phyloP scores from a whole-genome alignment of 1,284 basidiomycete genomes.

The Tranzscheliella williamsii region DNA sequence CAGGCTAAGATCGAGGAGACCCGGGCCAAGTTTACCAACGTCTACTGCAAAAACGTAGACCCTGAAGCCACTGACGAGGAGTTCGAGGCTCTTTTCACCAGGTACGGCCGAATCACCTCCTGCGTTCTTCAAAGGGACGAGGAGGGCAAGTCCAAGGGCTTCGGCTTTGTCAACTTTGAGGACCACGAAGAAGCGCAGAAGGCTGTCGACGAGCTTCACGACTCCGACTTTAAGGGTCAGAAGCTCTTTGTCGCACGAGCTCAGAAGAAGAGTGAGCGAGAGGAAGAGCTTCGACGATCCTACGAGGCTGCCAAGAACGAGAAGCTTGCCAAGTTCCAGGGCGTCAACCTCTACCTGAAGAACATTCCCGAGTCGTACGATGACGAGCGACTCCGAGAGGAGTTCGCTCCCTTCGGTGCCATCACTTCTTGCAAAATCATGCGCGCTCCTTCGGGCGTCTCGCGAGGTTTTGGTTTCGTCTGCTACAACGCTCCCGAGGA shows the following conservation, averaged over 20 bases:
- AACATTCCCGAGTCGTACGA: slow-evolving; percentile 67
- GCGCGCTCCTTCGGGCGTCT: slow-evolving; percentile 78
- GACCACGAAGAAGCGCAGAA: slow-evolving; percentile 86
- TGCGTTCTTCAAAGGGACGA: slow-evolving; percentile 75
- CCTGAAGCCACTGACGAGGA: slow-evolving; percentile 81
- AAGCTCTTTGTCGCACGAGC: slow-evolving; percentile 95
- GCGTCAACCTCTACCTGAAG: slow-evolving; percentile 99
- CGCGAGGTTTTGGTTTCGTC: slow-evolving; percentile 98
- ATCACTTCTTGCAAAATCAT: slow-evolving; percentile 99
- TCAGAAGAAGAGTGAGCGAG: slow-evolving; percentile 98
- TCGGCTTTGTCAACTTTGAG: slow-evolving; percentile 98
- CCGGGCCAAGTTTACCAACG: slow-evolving; percentile 94
- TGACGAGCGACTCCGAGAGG: slow-evolving; percentile 61
- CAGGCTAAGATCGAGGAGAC: slow-evolving; percentile 90
- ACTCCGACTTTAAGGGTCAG: slow-evolving; percentile 81
- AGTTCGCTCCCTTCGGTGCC: slow-evolving; percentile 95
- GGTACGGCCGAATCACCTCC: slow-evolving; percentile 88
- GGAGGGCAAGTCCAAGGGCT: slow-evolving; percentile 85
- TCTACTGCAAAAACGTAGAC: slow-evolving; percentile 98
- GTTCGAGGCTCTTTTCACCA: slow-evolving; percentile 79
- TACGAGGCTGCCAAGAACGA: slow-evolving; percentile 96
- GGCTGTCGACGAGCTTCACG: slow-evolving; percentile 89
- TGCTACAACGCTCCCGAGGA: slow-evolving; percentile 99
- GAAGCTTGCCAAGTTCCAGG: slow-evolving; percentile 96
- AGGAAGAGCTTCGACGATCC: slow-evolving; percentile 89